phyloP scores from a whole-genome alignment of 495 filamentous ascomycete genomes.

The Gamarada debralockiae region DNA sequence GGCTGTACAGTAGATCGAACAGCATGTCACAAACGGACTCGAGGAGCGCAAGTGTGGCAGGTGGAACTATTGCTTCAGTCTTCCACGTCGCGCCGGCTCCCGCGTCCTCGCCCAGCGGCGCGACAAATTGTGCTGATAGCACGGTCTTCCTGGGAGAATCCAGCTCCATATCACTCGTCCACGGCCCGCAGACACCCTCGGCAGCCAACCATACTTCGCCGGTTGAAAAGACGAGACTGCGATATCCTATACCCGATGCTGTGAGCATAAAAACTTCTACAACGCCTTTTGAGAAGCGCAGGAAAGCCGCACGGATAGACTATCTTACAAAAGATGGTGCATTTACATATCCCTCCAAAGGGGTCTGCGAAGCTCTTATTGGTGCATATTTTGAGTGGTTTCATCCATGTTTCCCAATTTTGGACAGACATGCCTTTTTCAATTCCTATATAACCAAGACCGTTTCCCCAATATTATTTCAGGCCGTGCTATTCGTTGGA shows the following conservation, averaged over 20 bases:
- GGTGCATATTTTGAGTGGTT: slow-evolving; percentile 43
- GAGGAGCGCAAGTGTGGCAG: neutral
- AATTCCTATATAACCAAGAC: slow-evolving; percentile 26
- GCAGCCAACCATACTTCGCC: neutral
- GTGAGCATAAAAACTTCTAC: neutral
- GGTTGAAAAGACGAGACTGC: neutral
- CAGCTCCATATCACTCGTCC: slow-evolving; percentile 3
- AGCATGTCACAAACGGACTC: neutral
- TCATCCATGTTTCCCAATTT: slow-evolving; percentile 40
- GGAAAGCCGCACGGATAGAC: slow-evolving; percentile 14
- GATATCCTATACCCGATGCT: slow-evolving; percentile 4
- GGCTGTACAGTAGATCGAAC: neutral
- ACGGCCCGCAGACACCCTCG: neutral
- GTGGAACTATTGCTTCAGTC: no score
- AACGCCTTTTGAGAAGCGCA: neutral
- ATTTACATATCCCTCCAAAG: slow-evolving; percentile 32
- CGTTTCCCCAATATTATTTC: slow-evolving; percentile 36
- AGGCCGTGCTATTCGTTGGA: slow-evolving; percentile 41
- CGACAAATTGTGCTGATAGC: neutral
- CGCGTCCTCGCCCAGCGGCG: neutral
- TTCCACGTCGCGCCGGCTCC: neutral
- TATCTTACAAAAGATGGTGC: slow-evolving; percentile 34
- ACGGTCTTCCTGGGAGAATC: slow-evolving; percentile 13
- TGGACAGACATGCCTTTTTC: slow-evolving; percentile 30
- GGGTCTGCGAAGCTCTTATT: slow-evolving; percentile 30